Evolutionary conservation across 2,329 filamentous ascomycete species (phyloP).

Genomic region (Diaporthe helianthi): DNA sequence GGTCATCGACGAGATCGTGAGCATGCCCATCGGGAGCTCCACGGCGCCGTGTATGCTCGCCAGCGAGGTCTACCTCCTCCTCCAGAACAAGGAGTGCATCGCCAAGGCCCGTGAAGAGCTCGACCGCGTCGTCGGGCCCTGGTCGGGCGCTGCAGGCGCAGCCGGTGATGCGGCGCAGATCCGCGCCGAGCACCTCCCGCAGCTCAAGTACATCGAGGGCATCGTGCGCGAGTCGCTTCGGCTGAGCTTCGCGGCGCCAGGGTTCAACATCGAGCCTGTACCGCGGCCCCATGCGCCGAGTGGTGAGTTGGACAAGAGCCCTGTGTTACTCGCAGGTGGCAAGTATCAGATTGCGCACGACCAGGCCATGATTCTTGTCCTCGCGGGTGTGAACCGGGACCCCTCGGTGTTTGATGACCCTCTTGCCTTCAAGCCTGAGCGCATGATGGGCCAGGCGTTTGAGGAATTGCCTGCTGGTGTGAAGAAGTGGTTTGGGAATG

Average conservation of each 20-base stretch:
- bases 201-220: conserved; percentile 61
- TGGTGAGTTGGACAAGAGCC: conserved; percentile 45
- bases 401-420: conserved; percentile 56
- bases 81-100: conserved; percentile 58
- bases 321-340: conserved; percentile 55
- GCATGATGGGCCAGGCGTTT: conserved; percentile 56
- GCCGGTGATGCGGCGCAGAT: conserved; percentile 49
- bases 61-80: conserved; percentile 56
- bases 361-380: conserved; percentile 57
- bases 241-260: conserved; percentile 60
- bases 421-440: conserved; percentile 53
- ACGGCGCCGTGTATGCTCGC: conserved; percentile 55
- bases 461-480: conserved; percentile 51
- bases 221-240: conserved; percentile 62
- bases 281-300: conserved; percentile 44
- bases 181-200: conserved; percentile 54
- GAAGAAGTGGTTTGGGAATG: conserved; percentile 60
- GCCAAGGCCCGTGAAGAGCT: conserved; percentile 59
- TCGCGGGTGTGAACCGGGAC: conserved; percentile 59
- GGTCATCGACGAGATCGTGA: conserved; percentile 72
- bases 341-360: conserved; percentile 58
- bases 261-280: conserved; percentile 60
- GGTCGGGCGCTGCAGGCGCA: background rate
- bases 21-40: conserved; percentile 67
- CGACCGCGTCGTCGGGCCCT: conserved; percentile 53